Evolutionary conservation across 164 flowering plant species (phyloP), one percentile per base, ranked within the genome.

Genomic region (Stephania cephalantha): DNA sequence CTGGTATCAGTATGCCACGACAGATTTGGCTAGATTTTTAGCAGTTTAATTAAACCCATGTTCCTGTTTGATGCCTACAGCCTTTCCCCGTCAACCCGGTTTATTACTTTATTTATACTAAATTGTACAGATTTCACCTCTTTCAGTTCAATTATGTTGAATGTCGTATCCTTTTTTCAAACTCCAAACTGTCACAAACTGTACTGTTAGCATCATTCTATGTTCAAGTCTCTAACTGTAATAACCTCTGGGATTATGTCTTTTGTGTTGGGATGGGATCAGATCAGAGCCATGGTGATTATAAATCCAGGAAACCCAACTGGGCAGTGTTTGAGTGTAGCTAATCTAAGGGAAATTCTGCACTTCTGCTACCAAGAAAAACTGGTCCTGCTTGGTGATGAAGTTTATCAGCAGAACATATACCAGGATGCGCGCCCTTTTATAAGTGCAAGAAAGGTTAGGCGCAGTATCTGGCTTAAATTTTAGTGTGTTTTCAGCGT

Each of bases 221-320:
- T 31, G 75, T 73, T 29, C 3, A 35, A 35, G 42, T 35, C 42
- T 35, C 42, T 35, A 35, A 67, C 22, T 50, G 44, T 7, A 29
- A 74, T 68, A 58, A 61, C 42, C 69, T 45, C 69, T 75, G 50
- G 71, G 13, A 69, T 73, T 11, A 22, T 74, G 20, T 75, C 53
- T 50, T 50, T 29, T 77, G 25, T 46, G 7, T 15, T 76, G 69
- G 63, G 69, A 74, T 71, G 42, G 81, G 75, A 75, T 75, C 86
- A 95, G 99, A 92, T 91, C 66, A 88, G 92, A 84, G 99, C 98
- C 58, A 93, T 95, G 99, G 99, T 93, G 73, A 95, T 95, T 76
- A 95, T 95, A 80, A 95, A 95, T 84, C 99, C 99, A 66, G 99
- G 99, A 46, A 95, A 95, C 75, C 99, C 99, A 1, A 95, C 99